Evolutionary conservation across 768 basidiomycete species (phyloP), one percentile per base, ranked within the genome.

Genomic region (Cystofilobasidium macerans): DNA sequence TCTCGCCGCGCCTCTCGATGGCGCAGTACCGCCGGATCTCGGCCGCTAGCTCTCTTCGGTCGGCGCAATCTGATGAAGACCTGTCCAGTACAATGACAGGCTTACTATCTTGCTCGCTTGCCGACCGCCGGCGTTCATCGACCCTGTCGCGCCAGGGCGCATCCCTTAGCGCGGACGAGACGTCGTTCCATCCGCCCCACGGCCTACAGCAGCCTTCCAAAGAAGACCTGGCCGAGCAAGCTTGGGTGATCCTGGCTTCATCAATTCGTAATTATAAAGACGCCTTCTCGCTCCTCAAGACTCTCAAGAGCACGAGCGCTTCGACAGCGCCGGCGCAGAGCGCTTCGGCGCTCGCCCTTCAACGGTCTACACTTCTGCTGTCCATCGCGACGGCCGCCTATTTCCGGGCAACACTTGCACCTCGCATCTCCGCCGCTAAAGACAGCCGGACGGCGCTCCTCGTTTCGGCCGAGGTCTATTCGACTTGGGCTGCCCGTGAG

Each of bases 401-500:
- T 36, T 75, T 76, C 71, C 72, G 71, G 62, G 74, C 75, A 6
- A 69, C 73, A 3, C 70, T 76, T 14, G 66, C 75, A 0, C 69
- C 71, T 16, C 69, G 72, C 42, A 53, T 75, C 12, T 26, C 70
- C 6, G 64, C 70, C 26, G 75, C 75, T 0, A 72, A 69, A 26
- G 73, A 75, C 32, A 73, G 72, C 33, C 61, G 71, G 38, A 71
- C 72, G 1, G 68, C 72, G 2, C 66, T 74, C 12, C 70, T 76
- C 43, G 73, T 74, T 24, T 73, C 73, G 6, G 73, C 75, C 35
- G 76, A 76, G 64, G 71, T 76, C 20, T 77, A 77, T 62, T 54
- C 75, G 0, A 73, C 73, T 0, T 75, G 76, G 76, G 75, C 76
- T 14, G 75, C 76, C 3, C 66, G 73, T 42, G 76, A 77, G 65